Evolutionary conservation across 1,284 basidiomycete genomes (phyloP).

Genomic region (Ganoderma resinaceum): DNA sequence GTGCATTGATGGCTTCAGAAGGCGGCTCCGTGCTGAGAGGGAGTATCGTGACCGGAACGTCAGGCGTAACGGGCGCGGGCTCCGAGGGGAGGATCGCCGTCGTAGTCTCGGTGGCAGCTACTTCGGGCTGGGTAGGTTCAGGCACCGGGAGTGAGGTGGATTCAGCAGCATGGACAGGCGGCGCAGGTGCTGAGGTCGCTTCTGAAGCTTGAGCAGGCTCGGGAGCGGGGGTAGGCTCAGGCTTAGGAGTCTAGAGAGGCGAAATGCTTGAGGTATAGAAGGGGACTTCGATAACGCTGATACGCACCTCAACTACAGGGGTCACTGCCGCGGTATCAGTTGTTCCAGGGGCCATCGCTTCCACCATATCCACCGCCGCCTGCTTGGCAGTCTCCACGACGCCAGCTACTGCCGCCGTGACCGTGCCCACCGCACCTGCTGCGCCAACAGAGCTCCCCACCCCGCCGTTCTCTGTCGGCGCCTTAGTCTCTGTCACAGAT

Average conservation of each 20-base stretch:
- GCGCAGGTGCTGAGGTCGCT: neutral
- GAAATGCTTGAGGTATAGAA: neutral
- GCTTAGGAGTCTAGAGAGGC: neutral
- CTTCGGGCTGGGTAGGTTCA: slow-evolving; percentile 16
- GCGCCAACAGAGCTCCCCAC: slow-evolving; percentile 11
- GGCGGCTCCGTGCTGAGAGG: slow-evolving; percentile 26
- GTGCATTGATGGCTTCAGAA: slow-evolving; percentile 13
- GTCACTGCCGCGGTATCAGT: slow-evolving; percentile 28
- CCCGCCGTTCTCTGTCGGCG: neutral
- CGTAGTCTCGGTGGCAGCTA: slow-evolving; percentile 9
- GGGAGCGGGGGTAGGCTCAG: neutral
- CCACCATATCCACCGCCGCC: slow-evolving; percentile 37
- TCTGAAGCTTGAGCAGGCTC: neutral
- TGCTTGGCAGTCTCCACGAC: slow-evolving; percentile 34
- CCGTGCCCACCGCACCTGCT: neutral
- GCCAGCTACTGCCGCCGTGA: slow-evolving; percentile 8
- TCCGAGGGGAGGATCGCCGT: slow-evolving; percentile 27
- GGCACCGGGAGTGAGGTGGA: slow-evolving; percentile 12
- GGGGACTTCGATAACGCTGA: neutral
- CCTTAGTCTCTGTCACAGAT: slow-evolving; percentile 4
- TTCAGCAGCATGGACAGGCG: neutral
- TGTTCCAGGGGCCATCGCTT: slow-evolving; percentile 39
- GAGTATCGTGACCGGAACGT: slow-evolving; percentile 29
- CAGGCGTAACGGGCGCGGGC: slow-evolving; percentile 23
- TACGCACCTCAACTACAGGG: slow-evolving; percentile 25